Conservation (phyloP, 495 filamentous ascomycete species). For the Penicillium chermesinum region DNA sequence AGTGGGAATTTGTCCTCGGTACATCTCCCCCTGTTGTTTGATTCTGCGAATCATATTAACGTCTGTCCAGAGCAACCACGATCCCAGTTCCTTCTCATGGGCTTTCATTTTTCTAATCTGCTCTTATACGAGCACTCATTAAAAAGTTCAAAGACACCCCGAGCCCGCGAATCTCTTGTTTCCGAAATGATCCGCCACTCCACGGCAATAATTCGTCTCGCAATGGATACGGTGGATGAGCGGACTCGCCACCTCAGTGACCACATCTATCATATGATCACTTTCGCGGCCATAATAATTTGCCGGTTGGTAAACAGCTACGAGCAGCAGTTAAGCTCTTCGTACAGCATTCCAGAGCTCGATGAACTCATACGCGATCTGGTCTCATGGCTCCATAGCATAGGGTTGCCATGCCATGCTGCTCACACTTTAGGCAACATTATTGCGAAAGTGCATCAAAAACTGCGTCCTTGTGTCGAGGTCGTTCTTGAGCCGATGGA, state of each 20-base stretch:
- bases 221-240: constrained; percentile 43
- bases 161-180: constrained; percentile 32
- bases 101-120: constrained; percentile 42
- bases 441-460: constrained; percentile 24
- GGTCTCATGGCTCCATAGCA: constrained; percentile 39
- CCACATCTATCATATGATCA: constrained; percentile 48
- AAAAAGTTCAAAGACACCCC: constrained; percentile 27
- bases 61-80: constrained; percentile 45
- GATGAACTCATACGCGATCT: constrained; percentile 30
- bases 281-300: constrained; percentile 40
- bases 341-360: constrained; percentile 26
- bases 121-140: constrained; percentile 38
- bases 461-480: constrained; percentile 15
- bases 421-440: constrained; percentile 42
- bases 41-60: not conserved
- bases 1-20: constrained; percentile 41
- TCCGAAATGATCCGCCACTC: constrained; percentile 42
- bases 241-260: constrained; percentile 42
- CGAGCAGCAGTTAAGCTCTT: constrained; percentile 25
- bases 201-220: constrained; percentile 36
- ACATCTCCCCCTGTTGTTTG: not conserved
- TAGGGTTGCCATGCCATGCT: constrained; percentile 41
- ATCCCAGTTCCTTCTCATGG: constrained; percentile 46
- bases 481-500: constrained; percentile 6
- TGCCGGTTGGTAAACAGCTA: constrained; percentile 36